phyloP scores from a whole-genome alignment of 345 rosid genomes.

The Cochlearia excelsa region DNA sequence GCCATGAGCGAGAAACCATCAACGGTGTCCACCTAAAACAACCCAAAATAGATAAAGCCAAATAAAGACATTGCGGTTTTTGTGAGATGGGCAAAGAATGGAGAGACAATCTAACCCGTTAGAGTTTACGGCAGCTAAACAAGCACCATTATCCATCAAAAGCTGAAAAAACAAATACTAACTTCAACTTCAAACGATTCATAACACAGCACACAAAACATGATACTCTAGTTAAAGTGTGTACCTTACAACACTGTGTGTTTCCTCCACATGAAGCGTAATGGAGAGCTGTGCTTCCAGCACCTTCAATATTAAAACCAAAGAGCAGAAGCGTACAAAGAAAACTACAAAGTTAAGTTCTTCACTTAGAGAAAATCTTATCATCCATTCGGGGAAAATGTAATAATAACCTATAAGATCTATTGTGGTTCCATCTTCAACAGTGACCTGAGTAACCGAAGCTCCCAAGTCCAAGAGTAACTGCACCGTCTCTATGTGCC shows the following conservation, averaged over 20 bases:
- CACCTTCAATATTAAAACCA: constrained; percentile 49
- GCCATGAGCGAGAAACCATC: constrained; percentile 96
- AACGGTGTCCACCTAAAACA: constrained; percentile 76
- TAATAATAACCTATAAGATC: constrained; percentile 73
- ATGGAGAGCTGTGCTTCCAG: constrained; percentile 92
- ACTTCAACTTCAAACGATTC: not conserved
- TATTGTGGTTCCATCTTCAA: constrained; percentile 89
- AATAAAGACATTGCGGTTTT: constrained; percentile 11
- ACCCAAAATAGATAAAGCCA: constrained; percentile 19
- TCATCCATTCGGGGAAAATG: not conserved
- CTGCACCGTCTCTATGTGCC: constrained; percentile 75
- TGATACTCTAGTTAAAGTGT: constrained; percentile 10
- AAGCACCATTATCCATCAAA: constrained; percentile 79
- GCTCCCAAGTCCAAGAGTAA: constrained; percentile 91
- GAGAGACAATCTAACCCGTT: constrained; percentile 53
- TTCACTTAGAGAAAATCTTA: not conserved
- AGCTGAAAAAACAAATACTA: constrained; percentile 47
- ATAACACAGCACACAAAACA: not conserved
- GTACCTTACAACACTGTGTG: constrained; percentile 86
- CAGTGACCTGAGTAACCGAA: constrained; percentile 64
- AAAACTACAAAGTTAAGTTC: constrained; percentile 9
- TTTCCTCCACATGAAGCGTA: constrained; percentile 99
- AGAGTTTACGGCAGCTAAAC: constrained; percentile 60
- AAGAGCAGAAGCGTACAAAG: constrained; percentile 15
- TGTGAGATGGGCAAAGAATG: not conserved